phyloP scores from a whole-genome alignment of 257 asterid species.

The Solanum etuberosum region DNA sequence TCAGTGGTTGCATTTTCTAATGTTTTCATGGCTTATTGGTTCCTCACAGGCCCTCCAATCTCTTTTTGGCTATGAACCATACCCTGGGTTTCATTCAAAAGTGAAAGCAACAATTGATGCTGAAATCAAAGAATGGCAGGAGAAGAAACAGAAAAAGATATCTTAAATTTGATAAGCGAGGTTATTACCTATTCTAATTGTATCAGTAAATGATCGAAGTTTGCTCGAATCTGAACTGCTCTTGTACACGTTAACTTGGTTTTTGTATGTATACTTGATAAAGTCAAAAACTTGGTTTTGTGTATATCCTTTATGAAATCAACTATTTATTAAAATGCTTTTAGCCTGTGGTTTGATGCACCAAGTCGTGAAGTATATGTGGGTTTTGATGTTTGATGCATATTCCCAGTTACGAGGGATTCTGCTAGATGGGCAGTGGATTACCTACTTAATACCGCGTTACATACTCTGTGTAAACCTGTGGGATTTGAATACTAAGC shows the following conservation, averaged over 20 bases:
- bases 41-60: constrained; percentile 49
- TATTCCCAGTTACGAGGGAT: neutral
- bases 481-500: neutral
- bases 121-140: constrained; percentile 67
- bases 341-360: neutral
- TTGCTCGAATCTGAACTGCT: neutral
- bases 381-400: neutral
- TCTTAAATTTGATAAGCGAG: constrained; percentile 10
- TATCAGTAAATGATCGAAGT: neutral
- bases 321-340: neutral
- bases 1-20: neutral
- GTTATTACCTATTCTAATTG: neutral
- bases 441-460: neutral
- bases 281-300: neutral
- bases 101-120: constrained; percentile 55
- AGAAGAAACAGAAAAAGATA: constrained; percentile 47
- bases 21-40: neutral
- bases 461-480: neutral
- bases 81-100: constrained; percentile 65
- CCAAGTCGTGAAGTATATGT: neutral
- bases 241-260: neutral
- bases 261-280: neutral
- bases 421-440: neutral
- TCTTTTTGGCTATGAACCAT: constrained; percentile 70
- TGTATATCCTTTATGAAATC: neutral